phyloP scores from a whole-genome alignment of 2,329 filamentous ascomycete species.

The Monilinia vaccinii-corymbosi region DNA sequence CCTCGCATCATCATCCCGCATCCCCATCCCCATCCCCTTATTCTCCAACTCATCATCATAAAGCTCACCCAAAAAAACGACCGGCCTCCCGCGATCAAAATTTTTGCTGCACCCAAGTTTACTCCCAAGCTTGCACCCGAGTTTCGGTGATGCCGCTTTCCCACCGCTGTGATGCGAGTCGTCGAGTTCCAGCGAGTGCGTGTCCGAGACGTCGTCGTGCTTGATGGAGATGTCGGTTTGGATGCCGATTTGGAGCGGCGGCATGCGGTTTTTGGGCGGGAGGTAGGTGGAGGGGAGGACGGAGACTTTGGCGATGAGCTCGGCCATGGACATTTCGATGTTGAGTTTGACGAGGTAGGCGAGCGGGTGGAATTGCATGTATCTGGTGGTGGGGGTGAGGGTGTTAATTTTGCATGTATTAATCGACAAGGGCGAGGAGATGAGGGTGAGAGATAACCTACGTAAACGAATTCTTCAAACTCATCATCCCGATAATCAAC shows the following conservation, averaged over 20 bases:
- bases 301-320: slow-evolving; percentile 30
- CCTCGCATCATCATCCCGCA: no score
- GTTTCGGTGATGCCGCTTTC: no score
- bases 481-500: slow-evolving; percentile 34
- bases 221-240: slow-evolving; percentile 1
- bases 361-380: slow-evolving; percentile 35
- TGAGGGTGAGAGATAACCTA: slow-evolving; percentile 20
- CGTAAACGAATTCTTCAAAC: slow-evolving; percentile 29
- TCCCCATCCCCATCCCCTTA: no score
- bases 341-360: slow-evolving; percentile 37
- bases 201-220: background rate
- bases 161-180: no score
- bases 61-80: no score
- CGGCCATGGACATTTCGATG: slow-evolving; percentile 37
- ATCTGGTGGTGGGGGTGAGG: slow-evolving; percentile 13
- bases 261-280: background rate
- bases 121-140: no score
- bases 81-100: no score
- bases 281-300: background rate
- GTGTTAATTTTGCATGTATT: background rate
- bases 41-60: no score
- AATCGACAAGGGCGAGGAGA: no score
- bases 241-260: background rate
- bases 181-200: background rate
- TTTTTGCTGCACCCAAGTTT: no score